These are phyloP conservation scores for Erodium texanum DNA, from an alignment of 441 rosid species.

Conservation along the genomic window DNA sequence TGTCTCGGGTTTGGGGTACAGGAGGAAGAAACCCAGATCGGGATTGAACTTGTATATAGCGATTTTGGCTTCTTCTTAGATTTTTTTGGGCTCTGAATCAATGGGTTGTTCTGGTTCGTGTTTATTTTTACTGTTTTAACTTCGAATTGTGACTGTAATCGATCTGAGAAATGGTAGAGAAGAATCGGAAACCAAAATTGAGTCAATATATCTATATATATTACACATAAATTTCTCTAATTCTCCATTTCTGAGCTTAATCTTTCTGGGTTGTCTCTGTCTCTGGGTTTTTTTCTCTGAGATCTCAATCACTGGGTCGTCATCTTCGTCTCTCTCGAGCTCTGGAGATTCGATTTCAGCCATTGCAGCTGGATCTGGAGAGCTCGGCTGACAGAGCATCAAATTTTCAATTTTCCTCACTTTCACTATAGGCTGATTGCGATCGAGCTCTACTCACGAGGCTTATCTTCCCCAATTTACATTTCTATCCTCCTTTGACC, in stretches of 20 bases:
- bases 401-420: no score
- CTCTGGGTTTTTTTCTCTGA: neutral
- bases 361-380: neutral
- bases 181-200: neutral
- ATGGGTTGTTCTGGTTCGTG: no score
- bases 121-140: neutral
- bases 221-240: no score
- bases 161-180: neutral
- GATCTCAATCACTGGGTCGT: no score
- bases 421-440: neutral
- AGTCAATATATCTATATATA: neutral
- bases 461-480: neutral
- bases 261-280: neutral
- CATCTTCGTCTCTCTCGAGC: no score
- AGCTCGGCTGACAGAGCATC: neutral
- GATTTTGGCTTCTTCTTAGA: neutral
- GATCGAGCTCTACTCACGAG: neutral
- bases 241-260: no score
- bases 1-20: neutral
- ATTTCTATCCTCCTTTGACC: neutral
- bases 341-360: no score
- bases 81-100: neutral
- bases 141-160: no score
- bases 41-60: neutral
- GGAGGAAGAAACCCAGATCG: neutral